Conservation (phyloP, 345 rosid genomes). For the Sonneratia caseolaris region DNA sequence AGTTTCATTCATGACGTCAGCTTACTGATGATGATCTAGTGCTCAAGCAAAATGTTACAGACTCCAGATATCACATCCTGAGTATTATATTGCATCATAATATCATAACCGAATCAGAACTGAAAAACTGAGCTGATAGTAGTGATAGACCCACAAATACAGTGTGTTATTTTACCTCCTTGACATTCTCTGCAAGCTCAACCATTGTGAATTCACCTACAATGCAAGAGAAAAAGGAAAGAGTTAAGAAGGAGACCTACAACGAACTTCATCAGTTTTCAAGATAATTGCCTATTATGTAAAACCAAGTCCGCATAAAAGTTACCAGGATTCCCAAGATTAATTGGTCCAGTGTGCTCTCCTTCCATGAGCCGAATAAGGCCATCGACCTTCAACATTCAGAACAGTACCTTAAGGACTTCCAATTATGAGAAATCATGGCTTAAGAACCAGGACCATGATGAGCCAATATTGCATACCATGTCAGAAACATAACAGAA, state of each 20-base stretch:
- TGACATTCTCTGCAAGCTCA: conserved; percentile 86
- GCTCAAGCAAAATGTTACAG: too few species aligned
- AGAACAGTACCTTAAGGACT: conserved; percentile 1
- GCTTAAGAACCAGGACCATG: neutral
- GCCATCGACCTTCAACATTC: conserved; percentile 62
- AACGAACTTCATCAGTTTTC: neutral
- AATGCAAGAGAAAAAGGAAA: neutral
- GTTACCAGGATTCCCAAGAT: conserved; percentile 78
- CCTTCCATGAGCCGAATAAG: conserved; percentile 92
- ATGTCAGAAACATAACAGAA: conserved; percentile 95
- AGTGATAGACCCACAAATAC: neutral
- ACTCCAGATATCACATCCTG: too few species aligned
- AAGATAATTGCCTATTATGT: conserved; percentile 33
- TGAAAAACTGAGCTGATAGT: neutral
- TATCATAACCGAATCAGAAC: neutral
- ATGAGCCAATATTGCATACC: conserved; percentile 29
- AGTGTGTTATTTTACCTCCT: conserved; percentile 45
- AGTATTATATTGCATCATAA: too few species aligned
- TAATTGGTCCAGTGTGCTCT: conserved; percentile 83
- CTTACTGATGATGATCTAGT: too few species aligned
- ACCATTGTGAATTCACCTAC: conserved; percentile 82
- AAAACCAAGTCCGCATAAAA: neutral
- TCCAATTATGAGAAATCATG: neutral
- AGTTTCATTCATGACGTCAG: neutral
- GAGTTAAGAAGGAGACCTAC: conserved; percentile 1